Evolutionary conservation across 2,329 filamentous ascomycete species (phyloP).

Genomic region (Stachybotrys echinatus): DNA sequence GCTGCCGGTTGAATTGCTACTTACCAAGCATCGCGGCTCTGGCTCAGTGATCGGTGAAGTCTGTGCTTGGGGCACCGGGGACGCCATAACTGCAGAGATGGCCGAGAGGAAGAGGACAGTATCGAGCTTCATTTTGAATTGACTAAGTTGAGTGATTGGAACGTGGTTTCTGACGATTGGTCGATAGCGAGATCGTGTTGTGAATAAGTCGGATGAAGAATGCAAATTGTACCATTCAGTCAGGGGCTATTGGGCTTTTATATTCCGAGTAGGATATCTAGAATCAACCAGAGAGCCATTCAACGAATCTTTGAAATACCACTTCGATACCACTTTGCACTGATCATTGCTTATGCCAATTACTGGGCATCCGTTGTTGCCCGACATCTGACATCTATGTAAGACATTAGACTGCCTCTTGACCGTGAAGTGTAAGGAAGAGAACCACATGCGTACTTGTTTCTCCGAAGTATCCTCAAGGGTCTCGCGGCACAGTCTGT

Average conservation of each 20-base stretch:
- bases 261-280: too few species aligned
- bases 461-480: neutral
- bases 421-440: neutral
- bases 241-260: neutral
- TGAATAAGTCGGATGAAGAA: neutral
- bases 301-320: neutral
- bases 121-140: constrained; percentile 1
- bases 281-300: too few species aligned
- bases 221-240: neutral
- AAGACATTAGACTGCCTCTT: neutral
- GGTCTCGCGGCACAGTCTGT: neutral
- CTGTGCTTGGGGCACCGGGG: neutral
- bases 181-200: neutral
- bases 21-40: neutral
- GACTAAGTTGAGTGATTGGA: neutral
- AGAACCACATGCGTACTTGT: neutral
- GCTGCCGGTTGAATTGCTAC: neutral
- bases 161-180: neutral
- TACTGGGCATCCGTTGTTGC: neutral
- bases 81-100: neutral
- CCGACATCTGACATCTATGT: neutral
- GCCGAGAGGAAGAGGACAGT: neutral
- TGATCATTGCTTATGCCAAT: neutral
- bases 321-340: neutral
- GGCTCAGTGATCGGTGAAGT: neutral